Evolutionary conservation across 2,329 filamentous ascomycete species (phyloP).

Genomic region (Colletotrichum lupini): DNA sequence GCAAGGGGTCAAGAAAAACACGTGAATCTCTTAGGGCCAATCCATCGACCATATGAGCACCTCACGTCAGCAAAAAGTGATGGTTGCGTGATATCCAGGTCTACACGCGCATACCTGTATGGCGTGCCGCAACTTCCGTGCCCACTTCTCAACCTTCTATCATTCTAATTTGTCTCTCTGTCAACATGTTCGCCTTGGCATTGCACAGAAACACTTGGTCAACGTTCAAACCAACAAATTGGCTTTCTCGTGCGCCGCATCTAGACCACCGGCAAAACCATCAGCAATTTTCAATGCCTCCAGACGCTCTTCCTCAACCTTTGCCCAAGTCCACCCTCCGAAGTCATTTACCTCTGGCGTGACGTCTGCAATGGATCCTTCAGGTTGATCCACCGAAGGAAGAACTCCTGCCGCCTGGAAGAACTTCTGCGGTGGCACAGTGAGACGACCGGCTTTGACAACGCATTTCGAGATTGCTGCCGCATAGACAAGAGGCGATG

Average conservation of each 20-base stretch:
- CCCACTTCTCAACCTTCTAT: too few species aligned
- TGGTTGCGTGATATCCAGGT: too few species aligned
- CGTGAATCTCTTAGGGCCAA: constrained; percentile 5
- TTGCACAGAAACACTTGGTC: background rate
- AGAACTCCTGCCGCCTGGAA: constrained; percentile 23
- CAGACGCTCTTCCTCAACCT: constrained; percentile 23
- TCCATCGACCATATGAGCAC: background rate
- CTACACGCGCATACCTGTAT: too few species aligned
- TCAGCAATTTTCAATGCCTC: constrained; percentile 14
- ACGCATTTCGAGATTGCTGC: constrained; percentile 84
- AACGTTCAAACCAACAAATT: background rate
- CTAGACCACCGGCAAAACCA: constrained; percentile 17
- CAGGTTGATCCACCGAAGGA: background rate
- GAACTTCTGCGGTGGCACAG: constrained; percentile 72
- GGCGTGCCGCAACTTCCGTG: too few species aligned
- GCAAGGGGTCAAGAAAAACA: background rate
- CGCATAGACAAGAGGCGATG: constrained; percentile 57
- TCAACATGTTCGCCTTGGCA: background rate
- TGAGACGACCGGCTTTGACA: constrained; percentile 83
- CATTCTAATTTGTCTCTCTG: too few species aligned
- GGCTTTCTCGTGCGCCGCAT: constrained; percentile 25
- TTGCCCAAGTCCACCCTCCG: constrained; percentile 25
- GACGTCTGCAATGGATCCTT: background rate
- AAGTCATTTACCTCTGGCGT: background rate
- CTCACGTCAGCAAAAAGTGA: too few species aligned